Evolutionary conservation across 2,329 filamentous ascomycete genomes (phyloP).

Genomic region (Ophiostoma perfectum): DNA sequence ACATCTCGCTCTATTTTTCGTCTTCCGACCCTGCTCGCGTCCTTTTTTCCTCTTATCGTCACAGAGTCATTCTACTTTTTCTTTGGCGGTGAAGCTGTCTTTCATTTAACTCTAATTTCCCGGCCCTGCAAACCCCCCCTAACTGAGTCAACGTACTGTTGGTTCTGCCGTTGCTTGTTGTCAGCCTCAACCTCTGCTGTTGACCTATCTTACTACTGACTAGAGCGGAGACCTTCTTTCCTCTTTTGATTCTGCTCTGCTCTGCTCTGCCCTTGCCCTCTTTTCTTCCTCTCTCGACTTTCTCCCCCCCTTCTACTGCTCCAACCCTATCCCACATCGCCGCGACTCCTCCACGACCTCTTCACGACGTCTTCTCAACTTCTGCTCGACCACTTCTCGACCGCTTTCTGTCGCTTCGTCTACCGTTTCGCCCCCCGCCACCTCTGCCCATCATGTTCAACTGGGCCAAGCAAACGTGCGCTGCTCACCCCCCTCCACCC

Average conservation of each 20-base stretch:
- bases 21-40: not conserved
- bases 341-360: not conserved
- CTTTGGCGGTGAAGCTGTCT: constrained; percentile 8
- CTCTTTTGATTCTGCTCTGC: constrained; percentile 1
- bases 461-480: constrained; percentile 90
- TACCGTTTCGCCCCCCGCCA: not conserved
- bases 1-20: not conserved
- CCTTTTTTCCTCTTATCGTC: not conserved
- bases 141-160: not conserved
- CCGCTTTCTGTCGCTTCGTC: not conserved
- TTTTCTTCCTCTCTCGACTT: not conserved
- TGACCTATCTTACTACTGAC: not conserved
- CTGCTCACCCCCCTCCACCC: constrained; percentile 6
- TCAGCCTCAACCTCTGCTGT: constrained; percentile 12
- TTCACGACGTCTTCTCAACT: not conserved
- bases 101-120: constrained; percentile 10
- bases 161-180: constrained; percentile 7
- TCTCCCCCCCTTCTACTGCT: not conserved
- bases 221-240: constrained; percentile 14
- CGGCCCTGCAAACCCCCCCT: not conserved
- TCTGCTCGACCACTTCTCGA: constrained; percentile 1
- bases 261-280: not conserved
- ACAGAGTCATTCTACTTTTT: constrained; percentile 7
- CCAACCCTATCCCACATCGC: not conserved
- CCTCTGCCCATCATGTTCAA: constrained; percentile 63